phyloP scores from a whole-genome alignment of 2,329 filamentous ascomycete genomes.

The Fusarium nisikadoi region DNA sequence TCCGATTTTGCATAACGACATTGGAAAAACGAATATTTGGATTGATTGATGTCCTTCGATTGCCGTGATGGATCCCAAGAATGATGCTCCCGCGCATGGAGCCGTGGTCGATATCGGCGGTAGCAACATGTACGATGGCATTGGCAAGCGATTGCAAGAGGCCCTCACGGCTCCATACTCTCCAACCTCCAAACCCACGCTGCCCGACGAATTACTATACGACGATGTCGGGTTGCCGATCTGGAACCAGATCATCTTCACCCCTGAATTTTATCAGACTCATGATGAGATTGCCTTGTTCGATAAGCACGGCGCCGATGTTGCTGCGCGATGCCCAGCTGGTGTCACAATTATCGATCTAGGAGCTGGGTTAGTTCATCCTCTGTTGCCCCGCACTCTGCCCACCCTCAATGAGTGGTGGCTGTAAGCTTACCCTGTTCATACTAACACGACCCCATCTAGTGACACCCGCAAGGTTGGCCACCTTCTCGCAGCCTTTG shows the following conservation, averaged over 20 bases:
- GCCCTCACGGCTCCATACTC: constrained; percentile 42
- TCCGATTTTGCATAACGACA: background rate
- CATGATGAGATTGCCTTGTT: constrained; percentile 54
- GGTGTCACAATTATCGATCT: constrained; percentile 53
- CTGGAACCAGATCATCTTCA: constrained; percentile 56
- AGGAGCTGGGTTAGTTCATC: constrained; percentile 53
- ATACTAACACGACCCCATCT: constrained; percentile 20
- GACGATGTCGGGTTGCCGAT: constrained; percentile 52
- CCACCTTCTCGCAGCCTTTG: constrained; percentile 51
- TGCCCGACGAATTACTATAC: constrained; percentile 56
- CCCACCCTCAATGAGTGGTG: constrained; percentile 17
- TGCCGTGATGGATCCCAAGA: constrained; percentile 24
- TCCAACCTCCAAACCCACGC: constrained; percentile 40
- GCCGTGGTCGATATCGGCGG: constrained; percentile 54
- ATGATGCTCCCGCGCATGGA: constrained; percentile 44
- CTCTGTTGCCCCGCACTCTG: constrained; percentile 24
- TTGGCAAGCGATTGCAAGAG: constrained; percentile 44
- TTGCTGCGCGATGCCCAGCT: constrained; percentile 45
- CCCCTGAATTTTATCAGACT: constrained; percentile 54
- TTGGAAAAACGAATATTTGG: constrained; percentile 1
- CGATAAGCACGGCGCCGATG: constrained; percentile 48
- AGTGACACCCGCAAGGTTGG: constrained; percentile 56
- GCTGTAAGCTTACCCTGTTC: constrained; percentile 31
- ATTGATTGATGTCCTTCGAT: constrained; percentile 1
- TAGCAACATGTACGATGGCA: constrained; percentile 45